phyloP scores from a whole-genome alignment of 345 rosid species.

The Psidium friedrichsthalianum region DNA sequence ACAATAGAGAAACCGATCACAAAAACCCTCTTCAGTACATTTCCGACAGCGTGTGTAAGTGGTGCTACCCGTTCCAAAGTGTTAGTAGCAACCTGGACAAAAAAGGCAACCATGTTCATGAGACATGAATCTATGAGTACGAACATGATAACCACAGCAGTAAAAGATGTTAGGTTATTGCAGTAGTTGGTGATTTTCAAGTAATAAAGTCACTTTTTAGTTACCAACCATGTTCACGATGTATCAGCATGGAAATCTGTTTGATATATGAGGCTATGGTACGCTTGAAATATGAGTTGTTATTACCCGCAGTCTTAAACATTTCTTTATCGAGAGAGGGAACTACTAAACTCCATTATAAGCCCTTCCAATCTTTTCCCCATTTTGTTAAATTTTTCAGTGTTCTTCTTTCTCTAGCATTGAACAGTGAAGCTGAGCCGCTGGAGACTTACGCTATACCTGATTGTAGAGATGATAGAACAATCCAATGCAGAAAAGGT shows the following conservation, averaged over 20 bases:
- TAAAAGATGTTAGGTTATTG: not conserved
- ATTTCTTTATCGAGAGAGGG: not conserved
- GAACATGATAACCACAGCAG: not conserved
- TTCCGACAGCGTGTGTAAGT: conserved; percentile 94
- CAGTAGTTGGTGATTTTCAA: not conserved
- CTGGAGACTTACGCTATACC: conserved; percentile 17
- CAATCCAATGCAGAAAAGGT: conserved; percentile 99
- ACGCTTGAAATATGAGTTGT: not conserved
- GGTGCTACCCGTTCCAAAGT: conserved; percentile 98
- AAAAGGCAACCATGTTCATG: not conserved
- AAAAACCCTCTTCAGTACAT: conserved; percentile 94
- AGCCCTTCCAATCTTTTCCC: not conserved
- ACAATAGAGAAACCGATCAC: conserved; percentile 93
- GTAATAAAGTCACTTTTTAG: not conserved
- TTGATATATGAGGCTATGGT: not conserved
- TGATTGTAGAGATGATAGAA: conserved; percentile 97
- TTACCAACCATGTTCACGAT: not conserved
- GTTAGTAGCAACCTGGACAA: conserved; percentile 68
- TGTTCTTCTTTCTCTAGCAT: not conserved
- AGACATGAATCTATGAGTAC: not conserved
- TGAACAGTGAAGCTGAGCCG: not conserved
- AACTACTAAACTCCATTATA: not conserved
- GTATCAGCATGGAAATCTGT: not conserved
- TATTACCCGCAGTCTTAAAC: not conserved
- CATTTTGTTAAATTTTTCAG: not conserved